Percentiles rank a stretch among this genome's conserved stretches.
phyloP scores from a whole-genome alignment of 2,329 filamentous ascomycete genomes.

The Aureobasidium sp. region DNA sequence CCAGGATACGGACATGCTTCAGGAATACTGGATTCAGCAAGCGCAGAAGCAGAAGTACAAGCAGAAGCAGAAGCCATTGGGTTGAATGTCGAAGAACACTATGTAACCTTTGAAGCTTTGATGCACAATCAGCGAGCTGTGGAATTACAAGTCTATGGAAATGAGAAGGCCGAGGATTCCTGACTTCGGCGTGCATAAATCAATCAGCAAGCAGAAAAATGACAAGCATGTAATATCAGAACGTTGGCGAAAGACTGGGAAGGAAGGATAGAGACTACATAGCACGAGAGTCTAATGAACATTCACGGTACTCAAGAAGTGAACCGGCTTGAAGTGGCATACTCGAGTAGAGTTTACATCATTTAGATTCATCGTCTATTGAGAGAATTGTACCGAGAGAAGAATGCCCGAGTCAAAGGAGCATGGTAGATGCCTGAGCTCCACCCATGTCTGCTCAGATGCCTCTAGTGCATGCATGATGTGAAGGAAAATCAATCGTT shows the following conservation, averaged over 20 bases:
- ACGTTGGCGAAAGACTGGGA: no score
- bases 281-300: not conserved
- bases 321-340: not conserved
- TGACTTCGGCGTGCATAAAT: not conserved
- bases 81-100: not conserved
- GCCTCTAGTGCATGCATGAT: not conserved
- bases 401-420: not conserved
- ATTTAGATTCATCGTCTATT: not conserved
- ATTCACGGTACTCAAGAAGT: not conserved
- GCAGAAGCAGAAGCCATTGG: not conserved
- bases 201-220: not conserved
- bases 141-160: not conserved
- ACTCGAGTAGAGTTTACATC: not conserved
- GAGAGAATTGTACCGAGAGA: no score
- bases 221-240: not conserved
- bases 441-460: not conserved
- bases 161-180: no score
- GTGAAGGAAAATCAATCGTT: not conserved
- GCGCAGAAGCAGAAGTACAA: not conserved
- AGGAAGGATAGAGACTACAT: not conserved
- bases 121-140: no score
- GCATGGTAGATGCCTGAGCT: not conserved
- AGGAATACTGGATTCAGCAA: conserved; percentile 21
- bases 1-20: conserved; percentile 22
- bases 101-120: no score